These are phyloP conservation scores for Mycena rosella DNA, from an alignment of 768 basidiomycete genomes.

Conservation along the genomic window DNA sequence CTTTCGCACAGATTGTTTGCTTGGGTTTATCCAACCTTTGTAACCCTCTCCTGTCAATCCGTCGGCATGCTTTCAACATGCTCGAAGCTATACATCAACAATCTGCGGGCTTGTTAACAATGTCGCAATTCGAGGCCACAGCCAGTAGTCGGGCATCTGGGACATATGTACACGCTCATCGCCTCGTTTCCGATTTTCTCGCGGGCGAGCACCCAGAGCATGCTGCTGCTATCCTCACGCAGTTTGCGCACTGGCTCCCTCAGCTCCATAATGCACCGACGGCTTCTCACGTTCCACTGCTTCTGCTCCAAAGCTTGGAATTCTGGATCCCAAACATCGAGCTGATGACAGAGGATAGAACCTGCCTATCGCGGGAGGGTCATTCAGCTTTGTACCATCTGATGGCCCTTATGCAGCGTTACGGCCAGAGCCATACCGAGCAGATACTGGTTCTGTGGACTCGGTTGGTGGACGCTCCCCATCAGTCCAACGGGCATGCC, in stretches of 20 bases:
- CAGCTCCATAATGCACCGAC: conserved; percentile 66
- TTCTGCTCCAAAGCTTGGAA: conserved; percentile 84
- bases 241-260: conserved; percentile 81
- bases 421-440: conserved; percentile 79
- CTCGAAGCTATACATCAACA: conserved; percentile 80
- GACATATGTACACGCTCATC: conserved; percentile 86
- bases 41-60: conserved; percentile 72
- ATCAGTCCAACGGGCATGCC: conserved; percentile 82
- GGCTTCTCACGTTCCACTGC: conserved; percentile 60
- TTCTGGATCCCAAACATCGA: conserved; percentile 87
- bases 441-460: conserved; percentile 87
- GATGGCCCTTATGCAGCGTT: conserved; percentile 84
- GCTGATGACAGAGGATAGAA: conserved; percentile 71
- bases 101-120: conserved; percentile 72
- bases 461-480: conserved; percentile 78
- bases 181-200: conserved; percentile 80
- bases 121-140: conserved; percentile 81
- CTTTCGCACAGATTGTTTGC: conserved; percentile 80
- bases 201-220: conserved; percentile 82
- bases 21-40: conserved; percentile 89
- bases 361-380: conserved; percentile 68
- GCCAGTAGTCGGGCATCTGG: conserved; percentile 79
- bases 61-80: conserved; percentile 83
- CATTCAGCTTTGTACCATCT: conserved; percentile 81
- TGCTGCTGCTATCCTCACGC: conserved; percentile 72